These are phyloP conservation scores for Suillus subaureus DNA, from an alignment of 768 basidiomycete species.

Conservation along the genomic window DNA sequence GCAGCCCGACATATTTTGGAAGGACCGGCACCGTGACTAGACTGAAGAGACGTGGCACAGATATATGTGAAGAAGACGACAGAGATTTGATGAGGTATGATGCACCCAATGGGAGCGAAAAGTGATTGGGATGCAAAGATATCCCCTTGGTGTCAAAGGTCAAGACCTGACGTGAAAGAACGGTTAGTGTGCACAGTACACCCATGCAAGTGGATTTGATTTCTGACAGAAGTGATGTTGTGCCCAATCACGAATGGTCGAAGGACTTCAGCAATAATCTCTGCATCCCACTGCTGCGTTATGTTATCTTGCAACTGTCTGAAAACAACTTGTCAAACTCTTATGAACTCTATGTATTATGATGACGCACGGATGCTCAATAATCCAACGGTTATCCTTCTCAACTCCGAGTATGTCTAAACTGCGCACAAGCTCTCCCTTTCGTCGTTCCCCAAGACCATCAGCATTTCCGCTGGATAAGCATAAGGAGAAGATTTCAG, in stretches of 20 bases:
- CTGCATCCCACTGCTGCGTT: constrained; percentile 62
- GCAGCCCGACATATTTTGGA: constrained; percentile 63
- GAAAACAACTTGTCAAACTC: constrained; percentile 14
- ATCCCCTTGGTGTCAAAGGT: constrained; percentile 82
- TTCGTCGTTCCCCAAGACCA: constrained; percentile 66
- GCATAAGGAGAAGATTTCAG: constrained; percentile 63
- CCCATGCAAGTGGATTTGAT: constrained; percentile 17
- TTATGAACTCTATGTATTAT: constrained; percentile 6
- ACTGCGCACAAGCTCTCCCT: constrained; percentile 60
- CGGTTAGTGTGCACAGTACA: constrained; percentile 13
- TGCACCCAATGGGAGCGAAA: constrained; percentile 63
- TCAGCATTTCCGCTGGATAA: constrained; percentile 81
- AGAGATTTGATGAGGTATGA: constrained; percentile 42
- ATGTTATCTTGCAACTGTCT: constrained; percentile 79
- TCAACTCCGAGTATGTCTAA: constrained; percentile 70
- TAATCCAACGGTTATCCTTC: constrained; percentile 51
- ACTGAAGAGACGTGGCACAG: constrained; percentile 51
- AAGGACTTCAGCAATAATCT: constrained; percentile 59
- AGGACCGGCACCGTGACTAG: constrained; percentile 59
- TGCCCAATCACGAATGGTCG: constrained; percentile 58
- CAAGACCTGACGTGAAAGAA: constrained; percentile 58
- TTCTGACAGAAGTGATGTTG: constrained; percentile 63
- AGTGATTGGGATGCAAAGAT: constrained; percentile 88
- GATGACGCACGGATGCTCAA: constrained; percentile 71
- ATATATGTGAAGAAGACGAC: constrained; percentile 26